These are phyloP conservation scores for Arthroderma sp. DNA, from an alignment of 2,329 filamentous ascomycete genomes.

Conservation along the genomic window DNA sequence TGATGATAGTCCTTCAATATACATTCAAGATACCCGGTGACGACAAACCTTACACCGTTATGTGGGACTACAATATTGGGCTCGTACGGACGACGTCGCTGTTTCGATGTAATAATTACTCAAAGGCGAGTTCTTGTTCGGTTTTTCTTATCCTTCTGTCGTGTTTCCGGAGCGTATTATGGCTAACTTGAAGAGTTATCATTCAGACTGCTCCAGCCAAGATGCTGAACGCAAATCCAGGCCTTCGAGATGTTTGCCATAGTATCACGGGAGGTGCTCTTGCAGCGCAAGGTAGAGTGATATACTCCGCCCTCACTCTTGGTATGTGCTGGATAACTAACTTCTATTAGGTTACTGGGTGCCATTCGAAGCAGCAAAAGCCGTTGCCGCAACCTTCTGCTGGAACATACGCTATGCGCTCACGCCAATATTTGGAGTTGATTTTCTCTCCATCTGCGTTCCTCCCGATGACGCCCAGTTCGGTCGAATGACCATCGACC, in stretches of 20 bases:
- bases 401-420: conserved; percentile 69
- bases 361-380: conserved; percentile 74
- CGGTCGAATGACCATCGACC: conserved; percentile 12
- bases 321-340: conserved; percentile 7
- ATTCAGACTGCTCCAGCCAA: conserved; percentile 73
- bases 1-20: conserved; percentile 61
- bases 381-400: conserved; percentile 83
- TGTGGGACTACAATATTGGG: conserved; percentile 96
- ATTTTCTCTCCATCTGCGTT: conserved; percentile 63
- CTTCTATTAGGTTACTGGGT: conserved; percentile 81
- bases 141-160: background rate
- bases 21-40: conserved; percentile 59
- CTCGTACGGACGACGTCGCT: conserved; percentile 88
- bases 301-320: background rate
- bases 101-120: conserved; percentile 79
- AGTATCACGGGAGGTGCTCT: conserved; percentile 91
- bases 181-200: background rate
- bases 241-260: conserved; percentile 77
- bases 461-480: conserved; percentile 43
- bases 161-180: background rate
- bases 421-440: conserved; percentile 77
- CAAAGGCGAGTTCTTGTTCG: conserved; percentile 52
- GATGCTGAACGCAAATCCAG: conserved; percentile 63
- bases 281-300: conserved; percentile 64
- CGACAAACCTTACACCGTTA: conserved; percentile 57